Base-by-base conservation (phyloP, 768 basidiomycete species). In the Crassisporium funariophilum region DNA sequence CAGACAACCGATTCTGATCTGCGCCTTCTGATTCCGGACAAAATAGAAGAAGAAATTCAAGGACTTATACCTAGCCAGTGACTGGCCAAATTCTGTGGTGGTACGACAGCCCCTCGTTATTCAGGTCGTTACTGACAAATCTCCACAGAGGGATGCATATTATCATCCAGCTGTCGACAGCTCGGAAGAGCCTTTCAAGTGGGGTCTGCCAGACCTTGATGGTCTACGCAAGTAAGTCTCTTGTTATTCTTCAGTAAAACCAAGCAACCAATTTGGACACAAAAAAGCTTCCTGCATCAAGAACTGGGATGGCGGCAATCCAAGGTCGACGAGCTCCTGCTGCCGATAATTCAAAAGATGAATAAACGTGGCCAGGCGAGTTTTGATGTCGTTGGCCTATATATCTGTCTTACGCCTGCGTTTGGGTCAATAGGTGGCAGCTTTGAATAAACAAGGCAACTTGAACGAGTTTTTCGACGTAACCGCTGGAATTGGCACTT, bases 161-260 rank as follows among this genome's bases (percentile, higher is more conserved):
- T 88, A 89, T 60, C 83, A 93, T 59, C 95, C 95, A 0, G 81
- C 85, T 0, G 88, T 95, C 5, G 94, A 98, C 61, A 80, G 82
- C 29, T 95, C 93, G 1, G 86, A 93, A 45, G 95, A 98, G 52
- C 85, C 89, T 0, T 98, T 99, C 65, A 91, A 92, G 58, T 99
- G 95, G 95, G 94, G 91, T 4, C 71, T 94, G 52, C 92, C 95
- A n/a, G 97, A 98, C 62, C 80, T 99, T 2, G 92, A 97, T 60
- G 94, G 86, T 2, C 78, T 99, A 44, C 83, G 94, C 52, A 68
- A 77, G 91, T 95, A 63, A 45, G 82, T 69, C 12, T 31, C 12
- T 20, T 29, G 41, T 47, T 36, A 35, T 25, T 23, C 37, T 21
- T 21, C 20, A 13, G 15, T 8, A 8, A 33, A 31, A 13, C 25